Conservation (phyloP, 106 monocot species). For the Triglochin maritima region DNA sequence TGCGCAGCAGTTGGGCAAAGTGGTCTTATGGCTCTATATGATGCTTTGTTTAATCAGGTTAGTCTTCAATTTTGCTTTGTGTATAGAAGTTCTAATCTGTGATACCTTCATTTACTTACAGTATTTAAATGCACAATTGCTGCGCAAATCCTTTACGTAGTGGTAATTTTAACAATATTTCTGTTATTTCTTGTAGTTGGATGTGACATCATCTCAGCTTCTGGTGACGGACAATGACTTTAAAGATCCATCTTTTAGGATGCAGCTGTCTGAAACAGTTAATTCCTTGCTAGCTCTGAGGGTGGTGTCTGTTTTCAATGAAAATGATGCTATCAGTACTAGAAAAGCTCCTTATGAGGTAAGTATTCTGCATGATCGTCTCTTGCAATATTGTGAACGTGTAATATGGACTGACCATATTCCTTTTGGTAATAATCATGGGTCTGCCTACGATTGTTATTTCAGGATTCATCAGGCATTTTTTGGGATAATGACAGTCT, state of each 20-base stretch:
- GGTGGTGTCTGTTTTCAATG: constrained; percentile 91
- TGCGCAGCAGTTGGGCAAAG: constrained; percentile 92
- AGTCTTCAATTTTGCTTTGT: neutral
- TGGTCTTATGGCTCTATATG: constrained; percentile 87
- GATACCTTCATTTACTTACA: too few species aligned
- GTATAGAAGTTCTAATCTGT: too few species aligned
- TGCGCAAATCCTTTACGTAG: too few species aligned
- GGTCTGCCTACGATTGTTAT: neutral
- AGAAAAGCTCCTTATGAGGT: constrained; percentile 89
- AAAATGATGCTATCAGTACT: constrained; percentile 97
- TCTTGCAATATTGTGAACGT: too few species aligned
- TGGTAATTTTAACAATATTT: too few species aligned
- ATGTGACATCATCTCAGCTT: constrained; percentile 80
- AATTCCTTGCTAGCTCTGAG: constrained; percentile 50
- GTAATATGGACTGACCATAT: too few species aligned
- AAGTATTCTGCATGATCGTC: neutral
- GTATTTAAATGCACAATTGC: too few species aligned
- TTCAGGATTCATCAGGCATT: constrained; percentile 90
- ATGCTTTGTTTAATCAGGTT: constrained; percentile 42
- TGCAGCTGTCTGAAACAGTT: constrained; percentile 72
- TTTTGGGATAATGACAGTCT: constrained; percentile 99
- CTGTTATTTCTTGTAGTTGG: constrained; percentile 44
- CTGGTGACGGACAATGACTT: constrained; percentile 97
- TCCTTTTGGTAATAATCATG: too few species aligned
- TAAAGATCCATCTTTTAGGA: constrained; percentile 58